phyloP scores from a whole-genome alignment of 2,329 filamentous ascomycete genomes.

The Ophiostoma sp. region DNA sequence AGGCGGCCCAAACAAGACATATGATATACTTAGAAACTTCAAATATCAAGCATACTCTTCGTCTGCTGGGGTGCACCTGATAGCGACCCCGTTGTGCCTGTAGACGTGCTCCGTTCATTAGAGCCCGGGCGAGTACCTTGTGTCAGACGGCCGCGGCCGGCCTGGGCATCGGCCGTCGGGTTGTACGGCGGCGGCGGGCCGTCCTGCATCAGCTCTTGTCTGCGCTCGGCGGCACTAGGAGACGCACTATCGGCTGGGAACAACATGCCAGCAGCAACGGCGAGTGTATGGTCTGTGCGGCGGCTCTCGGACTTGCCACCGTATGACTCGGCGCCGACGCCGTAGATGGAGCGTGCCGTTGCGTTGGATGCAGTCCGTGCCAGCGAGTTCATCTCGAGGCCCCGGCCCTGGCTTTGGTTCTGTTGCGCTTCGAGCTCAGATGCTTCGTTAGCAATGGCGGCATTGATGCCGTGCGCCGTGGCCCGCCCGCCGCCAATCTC shows the following conservation, averaged over 20 bases:
- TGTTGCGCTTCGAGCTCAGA: slow-evolving; percentile 24
- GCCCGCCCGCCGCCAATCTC: slow-evolving; percentile 48
- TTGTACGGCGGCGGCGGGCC: slow-evolving; percentile 43
- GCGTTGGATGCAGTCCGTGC: slow-evolving; percentile 22
- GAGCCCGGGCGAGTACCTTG: slow-evolving; percentile 31
- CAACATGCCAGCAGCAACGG: slow-evolving; percentile 43
- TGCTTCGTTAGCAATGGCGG: slow-evolving; percentile 34
- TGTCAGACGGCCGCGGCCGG: slow-evolving; percentile 28
- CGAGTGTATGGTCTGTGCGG: slow-evolving; percentile 42
- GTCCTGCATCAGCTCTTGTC: slow-evolving; percentile 41
- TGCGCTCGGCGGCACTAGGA: slow-evolving; percentile 33
- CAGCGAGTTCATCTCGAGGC: slow-evolving; percentile 35
- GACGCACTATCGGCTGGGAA: slow-evolving; percentile 41
- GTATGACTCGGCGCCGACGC: slow-evolving; percentile 33
- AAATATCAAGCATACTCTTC: slow-evolving; percentile 55
- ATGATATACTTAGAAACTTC: slow-evolving; percentile 34
- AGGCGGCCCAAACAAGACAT: no score
- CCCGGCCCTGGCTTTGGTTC: background rate
- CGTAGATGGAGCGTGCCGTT: slow-evolving; percentile 5
- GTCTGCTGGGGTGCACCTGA: slow-evolving; percentile 49
- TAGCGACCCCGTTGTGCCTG: slow-evolving; percentile 44
- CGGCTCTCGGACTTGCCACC: slow-evolving; percentile 43
- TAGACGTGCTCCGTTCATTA: slow-evolving; percentile 42
- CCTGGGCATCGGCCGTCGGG: slow-evolving; percentile 27
- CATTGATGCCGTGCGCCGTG: slow-evolving; percentile 41